phyloP scores from a whole-genome alignment of 305 asterid species.

The Rubia balearica region DNA sequence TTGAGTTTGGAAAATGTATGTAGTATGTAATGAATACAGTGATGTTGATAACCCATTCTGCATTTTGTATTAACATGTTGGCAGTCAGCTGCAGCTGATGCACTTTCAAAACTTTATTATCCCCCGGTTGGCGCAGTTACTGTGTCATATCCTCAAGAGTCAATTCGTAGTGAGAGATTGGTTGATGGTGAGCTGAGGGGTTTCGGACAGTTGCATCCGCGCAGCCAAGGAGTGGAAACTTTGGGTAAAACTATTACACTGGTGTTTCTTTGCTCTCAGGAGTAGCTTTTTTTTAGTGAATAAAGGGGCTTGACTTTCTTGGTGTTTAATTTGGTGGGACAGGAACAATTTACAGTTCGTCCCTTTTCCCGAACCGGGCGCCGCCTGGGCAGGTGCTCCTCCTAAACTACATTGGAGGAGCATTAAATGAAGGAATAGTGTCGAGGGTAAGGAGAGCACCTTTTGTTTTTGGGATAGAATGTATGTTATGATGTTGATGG shows the following conservation, averaged over 20 bases:
- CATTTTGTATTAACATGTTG: constrained; percentile 6
- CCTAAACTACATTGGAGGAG: constrained; percentile 94
- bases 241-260: constrained; percentile 41
- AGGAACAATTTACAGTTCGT: constrained; percentile 97
- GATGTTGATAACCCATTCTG: not conserved
- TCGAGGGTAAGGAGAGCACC: constrained; percentile 47
- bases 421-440: constrained; percentile 65
- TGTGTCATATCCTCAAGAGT: constrained; percentile 80
- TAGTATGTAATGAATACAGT: no score
- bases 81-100: constrained; percentile 72
- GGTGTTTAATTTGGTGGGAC: constrained; percentile 18
- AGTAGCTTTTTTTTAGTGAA: not conserved
- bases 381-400: constrained; percentile 86
- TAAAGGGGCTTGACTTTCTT: not conserved
- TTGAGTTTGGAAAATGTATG: not conserved
- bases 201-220: constrained; percentile 98
- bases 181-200: constrained; percentile 85
- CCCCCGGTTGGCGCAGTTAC: constrained; percentile 98
- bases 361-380: constrained; percentile 94
- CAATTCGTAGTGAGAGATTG: constrained; percentile 63
- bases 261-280: no score
- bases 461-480: not conserved
- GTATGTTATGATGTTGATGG: no score
- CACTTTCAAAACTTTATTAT: constrained; percentile 62
- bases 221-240: constrained; percentile 95